These are phyloP conservation scores for Mucor velutinosus DNA, from an alignment of 371 early-diverging fungal species.

Conservation along the genomic window DNA sequence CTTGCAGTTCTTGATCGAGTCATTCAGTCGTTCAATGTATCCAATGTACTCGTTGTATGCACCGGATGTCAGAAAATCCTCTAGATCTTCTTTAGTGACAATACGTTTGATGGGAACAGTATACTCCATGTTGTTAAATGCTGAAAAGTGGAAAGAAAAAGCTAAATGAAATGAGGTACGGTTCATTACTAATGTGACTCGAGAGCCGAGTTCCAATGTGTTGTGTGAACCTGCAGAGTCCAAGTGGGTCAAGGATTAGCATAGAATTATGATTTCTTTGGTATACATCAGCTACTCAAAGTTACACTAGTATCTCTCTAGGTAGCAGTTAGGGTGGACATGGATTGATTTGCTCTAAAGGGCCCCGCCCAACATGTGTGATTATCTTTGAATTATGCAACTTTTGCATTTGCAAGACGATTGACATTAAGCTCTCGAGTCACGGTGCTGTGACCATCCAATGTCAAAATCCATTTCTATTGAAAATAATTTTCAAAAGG, in stretches of 20 bases:
- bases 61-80: conserved; percentile 69
- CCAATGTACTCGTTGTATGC: conserved; percentile 66
- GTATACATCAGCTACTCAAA: not conserved
- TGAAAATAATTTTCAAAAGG: conserved; percentile 8
- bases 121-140: conserved; percentile 22
- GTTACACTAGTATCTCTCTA: too few relatives aligned
- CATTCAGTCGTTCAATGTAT: conserved; percentile 75
- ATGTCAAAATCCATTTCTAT: not conserved
- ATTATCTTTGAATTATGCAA: not conserved
- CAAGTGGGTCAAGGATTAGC: not conserved
- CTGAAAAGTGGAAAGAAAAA: not conserved
- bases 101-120: conserved; percentile 71
- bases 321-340: not conserved
- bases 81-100: conserved; percentile 84
- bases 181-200: not conserved
- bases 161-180: not conserved
- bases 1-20: conserved; percentile 68
- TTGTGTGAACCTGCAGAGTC: too few relatives aligned
- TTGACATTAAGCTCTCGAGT: not conserved
- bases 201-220: not conserved
- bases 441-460: not conserved
- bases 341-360: not conserved
- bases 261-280: not conserved
- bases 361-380: not conserved
- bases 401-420: not conserved